Evolutionary conservation across 164 flowering plant species (phyloP).

Genomic region (Litsea cubeba): DNA sequence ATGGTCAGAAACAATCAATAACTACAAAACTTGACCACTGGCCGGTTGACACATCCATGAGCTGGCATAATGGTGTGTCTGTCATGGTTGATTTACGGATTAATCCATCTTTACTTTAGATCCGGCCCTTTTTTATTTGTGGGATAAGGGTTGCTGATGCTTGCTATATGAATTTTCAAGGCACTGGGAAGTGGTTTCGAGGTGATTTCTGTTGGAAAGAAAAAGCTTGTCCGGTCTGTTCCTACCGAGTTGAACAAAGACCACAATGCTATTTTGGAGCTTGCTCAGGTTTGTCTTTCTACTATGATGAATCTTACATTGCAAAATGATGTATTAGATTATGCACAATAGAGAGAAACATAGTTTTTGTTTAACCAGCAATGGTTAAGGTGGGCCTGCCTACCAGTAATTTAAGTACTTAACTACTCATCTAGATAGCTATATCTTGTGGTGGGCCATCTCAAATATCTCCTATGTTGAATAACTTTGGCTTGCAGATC

Average conservation of each 20-base stretch:
- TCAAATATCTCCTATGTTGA: neutral
- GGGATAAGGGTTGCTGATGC: neutral
- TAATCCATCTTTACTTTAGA: neutral
- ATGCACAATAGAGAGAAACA: neutral
- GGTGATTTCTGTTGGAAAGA: slow-evolving; percentile 90
- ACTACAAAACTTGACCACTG: neutral
- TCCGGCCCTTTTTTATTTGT: neutral
- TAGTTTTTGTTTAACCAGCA: neutral
- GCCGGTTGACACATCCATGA: neutral
- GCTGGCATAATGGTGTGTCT: neutral
- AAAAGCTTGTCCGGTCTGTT: slow-evolving; percentile 87
- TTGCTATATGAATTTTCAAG: slow-evolving; percentile 30
- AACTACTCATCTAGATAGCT: neutral
- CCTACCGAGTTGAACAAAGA: slow-evolving; percentile 97
- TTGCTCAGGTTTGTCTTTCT: slow-evolving; percentile 67
- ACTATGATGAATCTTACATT: neutral
- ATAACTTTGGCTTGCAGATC: neutral
- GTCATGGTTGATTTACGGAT: neutral
- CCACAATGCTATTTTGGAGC: slow-evolving; percentile 92
- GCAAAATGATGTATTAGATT: neutral
- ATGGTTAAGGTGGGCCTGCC: neutral
- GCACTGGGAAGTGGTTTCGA: slow-evolving; percentile 89
- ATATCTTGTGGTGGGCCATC: neutral
- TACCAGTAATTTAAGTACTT: neutral
- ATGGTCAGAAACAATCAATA: neutral